phyloP scores from a whole-genome alignment of 768 basidiomycete genomes.

The Collybiopsis confluens region DNA sequence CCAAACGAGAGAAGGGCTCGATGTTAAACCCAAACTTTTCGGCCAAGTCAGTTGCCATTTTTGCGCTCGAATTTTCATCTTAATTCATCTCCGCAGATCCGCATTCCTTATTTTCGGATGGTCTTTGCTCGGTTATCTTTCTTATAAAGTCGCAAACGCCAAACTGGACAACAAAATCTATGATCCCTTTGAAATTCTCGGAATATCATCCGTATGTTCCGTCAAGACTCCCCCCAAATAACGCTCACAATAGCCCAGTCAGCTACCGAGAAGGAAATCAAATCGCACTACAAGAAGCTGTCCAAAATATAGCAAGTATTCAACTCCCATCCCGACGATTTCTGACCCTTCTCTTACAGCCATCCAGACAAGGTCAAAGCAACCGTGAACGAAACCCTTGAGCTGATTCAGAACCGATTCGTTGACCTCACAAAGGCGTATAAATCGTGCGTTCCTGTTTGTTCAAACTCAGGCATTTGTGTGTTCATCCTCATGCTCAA shows the following conservation, averaged over 20 bases:
- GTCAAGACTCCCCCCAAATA: background rate
- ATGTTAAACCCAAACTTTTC: constrained; percentile 44
- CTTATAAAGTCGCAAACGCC: constrained; percentile 57
- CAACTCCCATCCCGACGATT: background rate
- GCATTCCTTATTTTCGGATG: constrained; percentile 67
- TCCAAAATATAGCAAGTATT: constrained; percentile 74
- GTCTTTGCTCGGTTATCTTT: constrained; percentile 62
- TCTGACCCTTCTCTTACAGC: constrained; percentile 38
- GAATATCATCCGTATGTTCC: constrained; percentile 55
- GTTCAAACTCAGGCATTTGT: background rate
- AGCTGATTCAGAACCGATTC: constrained; percentile 81
- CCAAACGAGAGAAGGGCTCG: constrained; percentile 40
- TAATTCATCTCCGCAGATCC: constrained; percentile 35
- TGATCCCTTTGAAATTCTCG: constrained; percentile 93
- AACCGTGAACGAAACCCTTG: constrained; percentile 76
- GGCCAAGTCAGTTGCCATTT: constrained; percentile 39
- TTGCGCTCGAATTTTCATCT: background rate
- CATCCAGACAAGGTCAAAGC: constrained; percentile 96
- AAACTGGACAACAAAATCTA: constrained; percentile 70
- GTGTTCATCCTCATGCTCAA: constrained; percentile 22
- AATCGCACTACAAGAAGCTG: constrained; percentile 90
- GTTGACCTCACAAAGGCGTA: constrained; percentile 97
- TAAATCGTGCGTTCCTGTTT: constrained; percentile 66
- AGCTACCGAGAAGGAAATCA: constrained; percentile 83
- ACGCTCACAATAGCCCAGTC: background rate